A percentile compares a stretch with the other conserved stretches of the same genome.
Evolutionary conservation across 2,329 filamentous ascomycete genomes (phyloP).

Genomic region (Alternaria postmessia): DNA sequence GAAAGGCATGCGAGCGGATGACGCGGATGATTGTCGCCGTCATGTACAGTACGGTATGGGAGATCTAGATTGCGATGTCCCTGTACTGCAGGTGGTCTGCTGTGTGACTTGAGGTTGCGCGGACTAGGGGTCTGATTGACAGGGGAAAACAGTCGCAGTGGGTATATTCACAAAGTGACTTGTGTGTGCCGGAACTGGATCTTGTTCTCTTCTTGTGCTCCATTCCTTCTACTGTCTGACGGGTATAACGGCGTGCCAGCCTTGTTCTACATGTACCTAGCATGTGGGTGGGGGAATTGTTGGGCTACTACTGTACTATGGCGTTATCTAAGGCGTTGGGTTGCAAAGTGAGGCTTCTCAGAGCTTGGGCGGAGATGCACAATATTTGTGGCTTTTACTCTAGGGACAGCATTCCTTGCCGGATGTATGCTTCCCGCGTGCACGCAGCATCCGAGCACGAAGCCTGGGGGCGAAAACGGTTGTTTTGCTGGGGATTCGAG

Average conservation of each 20-base stretch:
- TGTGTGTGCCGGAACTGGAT: not conserved
- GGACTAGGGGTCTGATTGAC: not conserved
- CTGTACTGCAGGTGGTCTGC: constrained; percentile 4
- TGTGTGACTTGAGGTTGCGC: constrained; percentile 1
- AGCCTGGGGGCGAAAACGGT: not conserved
- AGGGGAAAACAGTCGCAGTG: not conserved
- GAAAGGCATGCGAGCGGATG: constrained; percentile 19
- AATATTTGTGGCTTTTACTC: not conserved
- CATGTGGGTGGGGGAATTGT: not conserved
- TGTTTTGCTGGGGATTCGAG: not conserved
- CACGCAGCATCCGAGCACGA: not conserved
- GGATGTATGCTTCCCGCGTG: not conserved
- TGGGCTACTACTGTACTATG: not conserved
- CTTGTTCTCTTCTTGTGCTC: not conserved
- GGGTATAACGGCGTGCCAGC: not conserved
- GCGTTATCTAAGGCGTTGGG: not conserved
- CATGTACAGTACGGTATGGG: not conserved
- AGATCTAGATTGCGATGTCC: constrained; percentile 13
- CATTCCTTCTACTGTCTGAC: not conserved
- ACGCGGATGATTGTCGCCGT: constrained; percentile 4
- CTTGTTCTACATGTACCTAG: not conserved
- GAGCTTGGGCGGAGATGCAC: not conserved
- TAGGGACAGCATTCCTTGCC: not conserved
- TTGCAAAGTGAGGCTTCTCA: not conserved
- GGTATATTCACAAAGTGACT: not conserved